Percentiles rank a stretch among this genome's conserved stretches.
Evolutionary conservation across 2,329 filamentous ascomycete species (phyloP).

Genomic region (Phyllosticta citribraziliensis): DNA sequence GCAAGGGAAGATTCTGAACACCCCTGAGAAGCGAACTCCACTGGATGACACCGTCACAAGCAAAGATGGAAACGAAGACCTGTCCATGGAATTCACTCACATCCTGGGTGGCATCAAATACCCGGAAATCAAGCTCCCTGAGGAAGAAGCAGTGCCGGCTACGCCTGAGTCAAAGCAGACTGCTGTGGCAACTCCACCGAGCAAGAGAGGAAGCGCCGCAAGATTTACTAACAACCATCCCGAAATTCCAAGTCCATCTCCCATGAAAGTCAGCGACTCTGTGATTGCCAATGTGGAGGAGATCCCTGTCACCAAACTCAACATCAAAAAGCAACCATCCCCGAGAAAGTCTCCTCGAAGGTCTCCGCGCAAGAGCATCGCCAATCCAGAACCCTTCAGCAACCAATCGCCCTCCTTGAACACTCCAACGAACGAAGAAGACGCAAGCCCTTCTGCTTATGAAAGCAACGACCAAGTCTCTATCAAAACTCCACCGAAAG

Average conservation of each 20-base stretch:
- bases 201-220: slow-evolving; percentile 9
- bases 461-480: background rate
- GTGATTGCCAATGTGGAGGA: background rate
- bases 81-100: slow-evolving; percentile 45
- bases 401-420: background rate
- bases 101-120: slow-evolving; percentile 35
- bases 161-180: slow-evolving; percentile 11
- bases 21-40: background rate
- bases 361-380: slow-evolving; percentile 19
- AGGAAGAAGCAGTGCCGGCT: slow-evolving; percentile 11
- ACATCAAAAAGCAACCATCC: slow-evolving; percentile 21
- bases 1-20: slow-evolving; percentile 26
- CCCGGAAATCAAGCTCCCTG: background rate
- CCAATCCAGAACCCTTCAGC: slow-evolving; percentile 12
- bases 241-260: slow-evolving; percentile 7
- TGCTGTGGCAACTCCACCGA: slow-evolving; percentile 3
- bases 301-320: slow-evolving; percentile 1
- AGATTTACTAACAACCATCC: slow-evolving; percentile 11
- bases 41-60: slow-evolving; percentile 6
- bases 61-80: slow-evolving; percentile 32
- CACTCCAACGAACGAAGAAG: background rate
- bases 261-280: slow-evolving; percentile 7
- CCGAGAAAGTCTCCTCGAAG: slow-evolving; percentile 19
- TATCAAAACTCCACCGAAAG: background rate
- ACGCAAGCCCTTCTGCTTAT: background rate